A percentile compares a stretch with the other conserved stretches of the same genome.
Conservation (phyloP, 75 land plant genomes). For the Sequoiadendron giganteum region DNA sequence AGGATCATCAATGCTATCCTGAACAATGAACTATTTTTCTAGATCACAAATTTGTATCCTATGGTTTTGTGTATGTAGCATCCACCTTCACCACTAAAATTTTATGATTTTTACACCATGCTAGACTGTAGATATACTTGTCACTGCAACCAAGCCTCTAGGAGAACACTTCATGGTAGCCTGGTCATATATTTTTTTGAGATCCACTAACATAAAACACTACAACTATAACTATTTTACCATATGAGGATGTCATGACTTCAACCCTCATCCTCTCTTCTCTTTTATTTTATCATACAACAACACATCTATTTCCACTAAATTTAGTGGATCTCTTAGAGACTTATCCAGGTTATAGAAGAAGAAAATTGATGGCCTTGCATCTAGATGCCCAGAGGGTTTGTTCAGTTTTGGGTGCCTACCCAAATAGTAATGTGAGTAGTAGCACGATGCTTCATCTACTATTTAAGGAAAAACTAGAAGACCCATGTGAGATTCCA, state of each 20-base stretch:
- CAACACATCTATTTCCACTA: slow-evolving; percentile 21
- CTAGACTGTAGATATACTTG: slow-evolving; percentile 48
- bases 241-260: slow-evolving; percentile 12
- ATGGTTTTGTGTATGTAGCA: too few relatives aligned
- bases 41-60: too few relatives aligned
- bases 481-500: too few relatives aligned
- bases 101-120: slow-evolving; percentile 49
- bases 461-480: too few relatives aligned
- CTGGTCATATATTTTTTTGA: slow-evolving; percentile 8
- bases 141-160: slow-evolving; percentile 29
- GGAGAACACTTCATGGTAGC: slow-evolving; percentile 43
- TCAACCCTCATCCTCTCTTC: slow-evolving; percentile 8
- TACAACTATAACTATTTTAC: slow-evolving; percentile 31
- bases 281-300: slow-evolving; percentile 36
- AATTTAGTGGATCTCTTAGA: slow-evolving; percentile 14
- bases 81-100: too few relatives aligned
- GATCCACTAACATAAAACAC: slow-evolving; percentile 12
- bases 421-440: too few relatives aligned
- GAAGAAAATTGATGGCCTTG: too few relatives aligned
- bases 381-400: too few relatives aligned
- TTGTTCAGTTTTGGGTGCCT: too few relatives aligned
- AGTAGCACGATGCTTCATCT: too few relatives aligned
- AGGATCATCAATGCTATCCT: slow-evolving; percentile 45
- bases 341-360: too few relatives aligned
- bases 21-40: slow-evolving; percentile 40